These are phyloP conservation scores for Amanita thiersii DNA, from an alignment of 768 basidiomycete genomes.

Conservation along the genomic window DNA sequence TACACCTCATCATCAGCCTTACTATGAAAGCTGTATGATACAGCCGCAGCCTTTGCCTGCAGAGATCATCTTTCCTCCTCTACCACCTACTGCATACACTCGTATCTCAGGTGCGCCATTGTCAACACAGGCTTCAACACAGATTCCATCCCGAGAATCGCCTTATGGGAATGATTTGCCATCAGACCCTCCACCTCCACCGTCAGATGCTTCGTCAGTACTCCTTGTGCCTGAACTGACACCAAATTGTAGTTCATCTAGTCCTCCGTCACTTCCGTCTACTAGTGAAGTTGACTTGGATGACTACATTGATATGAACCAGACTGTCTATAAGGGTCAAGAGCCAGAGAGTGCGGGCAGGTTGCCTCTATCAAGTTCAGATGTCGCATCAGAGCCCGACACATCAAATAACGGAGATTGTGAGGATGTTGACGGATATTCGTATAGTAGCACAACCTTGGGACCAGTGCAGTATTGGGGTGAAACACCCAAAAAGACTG, in stretches of 20 bases:
- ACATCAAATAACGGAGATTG: conserved; percentile 8
- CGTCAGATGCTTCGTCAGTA: conserved; percentile 29
- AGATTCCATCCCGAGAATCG: conserved; percentile 3
- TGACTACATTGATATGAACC: conserved; percentile 13
- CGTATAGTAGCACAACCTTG: conserved; percentile 27
- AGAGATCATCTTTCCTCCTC: conserved; percentile 68
- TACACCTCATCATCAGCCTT: conserved; percentile 64
- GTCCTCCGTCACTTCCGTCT: conserved; percentile 39
- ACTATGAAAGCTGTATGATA: conserved; percentile 52
- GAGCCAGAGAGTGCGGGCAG: not conserved
- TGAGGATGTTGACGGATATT: conserved; percentile 23
- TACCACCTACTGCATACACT: conserved; percentile 37
- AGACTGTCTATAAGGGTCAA: conserved; percentile 12
- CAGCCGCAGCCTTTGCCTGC: conserved; percentile 40
- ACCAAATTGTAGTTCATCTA: conserved; percentile 57
- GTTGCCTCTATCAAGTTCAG: conserved; percentile 1
- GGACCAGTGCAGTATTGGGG: conserved; percentile 39
- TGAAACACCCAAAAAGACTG: conserved; percentile 20
- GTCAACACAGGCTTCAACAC: conserved; percentile 9
- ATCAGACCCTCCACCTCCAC: conserved; percentile 13
- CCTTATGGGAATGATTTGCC: conserved; percentile 10
- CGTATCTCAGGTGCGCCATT: conserved; percentile 21
- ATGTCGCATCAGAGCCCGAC: conserved; percentile 7
- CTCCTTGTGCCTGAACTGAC: conserved; percentile 54
- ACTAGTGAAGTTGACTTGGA: conserved; percentile 31